A percentile compares a stretch with the other conserved stretches of the same genome.
These are phyloP conservation scores for Boletellus deceptivus DNA, from an alignment of 1,284 basidiomycete genomes.

Conservation along the genomic window DNA sequence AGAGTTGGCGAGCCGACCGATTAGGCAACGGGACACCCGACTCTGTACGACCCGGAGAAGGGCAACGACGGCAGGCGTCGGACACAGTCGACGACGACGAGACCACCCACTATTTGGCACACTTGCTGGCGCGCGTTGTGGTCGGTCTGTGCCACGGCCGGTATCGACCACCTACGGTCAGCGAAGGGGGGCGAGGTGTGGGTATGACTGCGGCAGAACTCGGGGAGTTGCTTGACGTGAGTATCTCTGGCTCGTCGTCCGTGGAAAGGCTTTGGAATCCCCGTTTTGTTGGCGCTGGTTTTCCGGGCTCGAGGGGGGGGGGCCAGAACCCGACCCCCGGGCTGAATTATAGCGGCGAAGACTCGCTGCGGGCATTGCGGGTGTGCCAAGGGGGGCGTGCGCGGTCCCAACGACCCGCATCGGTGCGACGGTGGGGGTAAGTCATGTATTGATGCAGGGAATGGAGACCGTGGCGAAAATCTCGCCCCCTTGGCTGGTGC, in stretches of 20 bases:
- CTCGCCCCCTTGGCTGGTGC: slow-evolving; percentile 1
- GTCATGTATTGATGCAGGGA: slow-evolving; percentile 2
- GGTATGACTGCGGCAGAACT: slow-evolving; percentile 32
- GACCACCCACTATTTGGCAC: slow-evolving; percentile 14
- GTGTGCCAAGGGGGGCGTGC: background rate
- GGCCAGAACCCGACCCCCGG: background rate
- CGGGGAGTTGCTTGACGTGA: slow-evolving; percentile 42
- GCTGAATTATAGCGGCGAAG: slow-evolving; percentile 20
- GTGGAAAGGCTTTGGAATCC: slow-evolving; percentile 1
- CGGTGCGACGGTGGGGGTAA: slow-evolving; percentile 9
- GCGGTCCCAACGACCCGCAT: slow-evolving; percentile 13
- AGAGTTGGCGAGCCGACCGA: slow-evolving; percentile 6
- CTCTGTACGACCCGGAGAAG: background rate
- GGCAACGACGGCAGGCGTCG: background rate
- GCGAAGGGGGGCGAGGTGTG: slow-evolving; percentile 10
- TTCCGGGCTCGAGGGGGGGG: slow-evolving; percentile 1
- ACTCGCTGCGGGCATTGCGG: slow-evolving; percentile 5
- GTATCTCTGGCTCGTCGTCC: slow-evolving; percentile 12
- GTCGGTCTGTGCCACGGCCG: slow-evolving; percentile 24
- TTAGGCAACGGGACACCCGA: slow-evolving; percentile 13
- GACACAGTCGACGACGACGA: slow-evolving; percentile 10
- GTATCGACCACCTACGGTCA: slow-evolving; percentile 11
- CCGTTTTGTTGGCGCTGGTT: slow-evolving; percentile 24
- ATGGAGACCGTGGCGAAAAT: slow-evolving; percentile 1
- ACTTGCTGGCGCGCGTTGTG: slow-evolving; percentile 21